phyloP scores from a whole-genome alignment of 2,329 filamentous ascomycete genomes.

The Zasmidium angulare region DNA sequence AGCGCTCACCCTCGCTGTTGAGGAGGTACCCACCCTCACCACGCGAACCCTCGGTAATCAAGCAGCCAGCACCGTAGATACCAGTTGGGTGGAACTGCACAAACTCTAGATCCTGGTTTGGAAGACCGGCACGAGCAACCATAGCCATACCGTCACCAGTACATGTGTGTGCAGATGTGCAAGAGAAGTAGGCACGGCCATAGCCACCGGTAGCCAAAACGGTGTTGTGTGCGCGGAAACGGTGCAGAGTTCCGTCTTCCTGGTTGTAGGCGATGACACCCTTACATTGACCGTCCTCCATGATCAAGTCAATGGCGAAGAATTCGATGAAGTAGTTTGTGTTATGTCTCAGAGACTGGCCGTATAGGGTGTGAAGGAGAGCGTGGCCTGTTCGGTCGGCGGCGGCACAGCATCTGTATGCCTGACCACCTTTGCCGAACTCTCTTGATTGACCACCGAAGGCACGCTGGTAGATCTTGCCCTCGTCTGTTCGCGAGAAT shows the following conservation, averaged over 20 bases:
- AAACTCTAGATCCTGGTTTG: conserved; percentile 99
- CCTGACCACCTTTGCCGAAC: conserved; percentile 94
- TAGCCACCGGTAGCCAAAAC: conserved; percentile 96
- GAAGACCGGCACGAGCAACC: conserved; percentile 95
- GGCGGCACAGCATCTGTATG: conserved; percentile 94
- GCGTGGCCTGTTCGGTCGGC: conserved; percentile 97
- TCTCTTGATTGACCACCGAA: conserved; percentile 97
- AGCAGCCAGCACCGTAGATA: conserved; percentile 96
- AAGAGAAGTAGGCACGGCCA: conserved; percentile 96
- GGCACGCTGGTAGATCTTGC: conserved; percentile 96
- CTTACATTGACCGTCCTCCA: conserved; percentile 95
- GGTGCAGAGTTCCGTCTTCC: conserved; percentile 95
- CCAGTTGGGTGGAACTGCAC: conserved; percentile 99
- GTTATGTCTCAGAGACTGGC: conserved; percentile 94
- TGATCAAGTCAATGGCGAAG: conserved; percentile 94
- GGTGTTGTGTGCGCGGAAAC: conserved; percentile 95
- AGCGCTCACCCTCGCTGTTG: conserved; percentile 96
- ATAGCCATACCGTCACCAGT: conserved; percentile 99
- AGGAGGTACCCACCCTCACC: conserved; percentile 97
- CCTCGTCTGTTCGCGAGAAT: conserved; percentile 94
- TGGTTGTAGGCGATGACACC: conserved; percentile 98
- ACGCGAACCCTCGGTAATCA: conserved; percentile 97
- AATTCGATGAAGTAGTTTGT: conserved; percentile 99
- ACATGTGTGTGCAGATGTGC: conserved; percentile 96
- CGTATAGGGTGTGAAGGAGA: conserved; percentile 96